phyloP scores from a whole-genome alignment of 2,329 filamentous ascomycete species.

The Tolypocladium guangdongense region DNA sequence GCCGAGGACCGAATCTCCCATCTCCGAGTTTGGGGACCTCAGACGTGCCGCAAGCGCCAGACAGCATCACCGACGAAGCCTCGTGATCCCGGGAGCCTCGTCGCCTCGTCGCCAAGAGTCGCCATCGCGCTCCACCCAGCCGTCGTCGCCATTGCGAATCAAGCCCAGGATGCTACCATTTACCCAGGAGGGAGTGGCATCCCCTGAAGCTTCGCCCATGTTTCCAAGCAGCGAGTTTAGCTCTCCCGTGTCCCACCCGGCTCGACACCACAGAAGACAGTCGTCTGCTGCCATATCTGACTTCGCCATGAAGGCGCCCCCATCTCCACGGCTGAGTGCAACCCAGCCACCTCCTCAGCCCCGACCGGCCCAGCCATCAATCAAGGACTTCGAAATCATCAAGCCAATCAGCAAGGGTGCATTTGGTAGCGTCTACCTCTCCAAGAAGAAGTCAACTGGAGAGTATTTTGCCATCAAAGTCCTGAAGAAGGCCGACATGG shows the following conservation, averaged over 20 bases:
- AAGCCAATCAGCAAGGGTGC: slow-evolving; percentile 98
- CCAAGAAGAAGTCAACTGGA: slow-evolving; percentile 96
- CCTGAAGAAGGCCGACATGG: slow-evolving; percentile 99
- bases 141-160: slow-evolving; percentile 79
- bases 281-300: slow-evolving; percentile 82
- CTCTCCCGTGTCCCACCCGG: slow-evolving; percentile 54
- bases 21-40: slow-evolving; percentile 71
- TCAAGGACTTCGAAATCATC: slow-evolving; percentile 99
- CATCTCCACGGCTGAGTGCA: slow-evolving; percentile 72
- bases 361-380: slow-evolving; percentile 82
- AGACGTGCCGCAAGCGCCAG: slow-evolving; percentile 66
- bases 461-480: slow-evolving; percentile 99
- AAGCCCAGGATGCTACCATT: slow-evolving; percentile 61
- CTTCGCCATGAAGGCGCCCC: slow-evolving; percentile 53
- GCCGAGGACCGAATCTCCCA: slow-evolving; percentile 75
- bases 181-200: slow-evolving; percentile 56
- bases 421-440: slow-evolving; percentile 94
- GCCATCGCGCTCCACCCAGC: slow-evolving; percentile 66
- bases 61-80: slow-evolving; percentile 76
- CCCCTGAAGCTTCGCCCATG: slow-evolving; percentile 83
- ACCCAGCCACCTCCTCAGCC: slow-evolving; percentile 72
- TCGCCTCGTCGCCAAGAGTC: slow-evolving; percentile 83
- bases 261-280: slow-evolving; percentile 70
- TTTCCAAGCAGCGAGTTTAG: slow-evolving; percentile 72
- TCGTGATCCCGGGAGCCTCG: slow-evolving; percentile 67